These are phyloP conservation scores for Middelhovenomyces tepae DNA, from an alignment of 805 yeast genomes.

Conservation along the genomic window DNA sequence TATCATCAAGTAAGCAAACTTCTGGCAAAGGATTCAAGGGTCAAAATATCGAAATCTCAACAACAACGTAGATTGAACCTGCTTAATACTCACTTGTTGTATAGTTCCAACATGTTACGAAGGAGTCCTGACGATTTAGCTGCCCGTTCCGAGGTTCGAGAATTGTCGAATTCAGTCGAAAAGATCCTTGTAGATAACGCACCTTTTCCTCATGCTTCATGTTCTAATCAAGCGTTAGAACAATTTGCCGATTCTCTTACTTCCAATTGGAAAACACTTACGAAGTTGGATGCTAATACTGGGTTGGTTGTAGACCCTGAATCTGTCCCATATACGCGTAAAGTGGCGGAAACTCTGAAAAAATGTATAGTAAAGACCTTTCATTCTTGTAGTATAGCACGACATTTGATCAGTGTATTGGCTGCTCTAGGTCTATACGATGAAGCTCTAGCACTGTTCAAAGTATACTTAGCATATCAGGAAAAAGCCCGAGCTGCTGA, in stretches of 20 bases:
- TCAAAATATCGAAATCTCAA: slow-evolving; percentile 8
- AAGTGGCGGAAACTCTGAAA: slow-evolving; percentile 12
- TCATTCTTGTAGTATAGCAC: slow-evolving; percentile 27
- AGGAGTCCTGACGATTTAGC: slow-evolving; percentile 5
- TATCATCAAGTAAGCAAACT: slow-evolving; percentile 9
- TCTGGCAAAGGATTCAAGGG: slow-evolving; percentile 5
- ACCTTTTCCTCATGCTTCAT: slow-evolving; percentile 17
- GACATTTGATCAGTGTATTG: slow-evolving; percentile 22
- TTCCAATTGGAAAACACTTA: slow-evolving; percentile 16
- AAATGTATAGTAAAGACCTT: slow-evolving; percentile 22
- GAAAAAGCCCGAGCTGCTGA: slow-evolving; percentile 19
- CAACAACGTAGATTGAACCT: slow-evolving; percentile 8
- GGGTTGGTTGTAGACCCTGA: slow-evolving; percentile 9
- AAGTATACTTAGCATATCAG: slow-evolving; percentile 24
- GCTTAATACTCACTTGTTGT: slow-evolving; percentile 8
- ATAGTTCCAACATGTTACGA: slow-evolving; percentile 3
- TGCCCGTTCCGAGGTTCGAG: slow-evolving; percentile 9
- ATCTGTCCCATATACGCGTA: slow-evolving; percentile 11
- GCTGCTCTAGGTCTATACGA: slow-evolving; percentile 18
- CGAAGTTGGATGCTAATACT: slow-evolving; percentile 8
- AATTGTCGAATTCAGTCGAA: slow-evolving; percentile 11
- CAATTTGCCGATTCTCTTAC: slow-evolving; percentile 16
- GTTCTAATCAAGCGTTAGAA: slow-evolving; percentile 16
- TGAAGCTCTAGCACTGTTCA: slow-evolving; percentile 28
- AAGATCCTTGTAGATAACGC: slow-evolving; percentile 11